These are phyloP conservation scores for Waitea zeae DNA, from an alignment of 1,284 basidiomycete species.

Conservation along the genomic window DNA sequence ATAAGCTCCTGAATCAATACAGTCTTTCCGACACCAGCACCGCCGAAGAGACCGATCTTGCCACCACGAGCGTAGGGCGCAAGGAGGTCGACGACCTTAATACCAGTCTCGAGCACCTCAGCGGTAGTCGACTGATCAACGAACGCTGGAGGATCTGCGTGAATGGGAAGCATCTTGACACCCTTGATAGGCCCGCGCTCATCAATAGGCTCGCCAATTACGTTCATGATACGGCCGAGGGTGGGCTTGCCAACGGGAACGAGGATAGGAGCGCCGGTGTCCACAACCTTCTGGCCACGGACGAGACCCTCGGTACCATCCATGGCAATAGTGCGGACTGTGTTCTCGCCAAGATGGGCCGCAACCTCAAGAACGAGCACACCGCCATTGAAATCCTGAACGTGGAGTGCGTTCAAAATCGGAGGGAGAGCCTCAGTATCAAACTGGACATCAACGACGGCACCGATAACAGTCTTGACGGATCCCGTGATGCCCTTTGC, in stretches of 20 bases:
- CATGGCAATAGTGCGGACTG: conserved; percentile 95
- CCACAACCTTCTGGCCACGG: conserved; percentile 92
- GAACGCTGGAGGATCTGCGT: conserved; percentile 92
- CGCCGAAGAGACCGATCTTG: conserved; percentile 99
- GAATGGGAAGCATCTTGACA: conserved; percentile 81
- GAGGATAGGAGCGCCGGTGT: conserved; percentile 91
- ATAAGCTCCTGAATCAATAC: conserved; percentile 98
- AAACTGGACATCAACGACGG: conserved; percentile 98
- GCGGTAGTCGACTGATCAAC: conserved; percentile 97
- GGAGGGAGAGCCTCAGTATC: conserved; percentile 82
- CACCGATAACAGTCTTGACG: conserved; percentile 94
- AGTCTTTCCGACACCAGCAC: conserved; percentile 99
- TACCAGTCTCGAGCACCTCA: conserved; percentile 97
- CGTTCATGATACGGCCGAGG: conserved; percentile 99
- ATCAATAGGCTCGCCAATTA: conserved; percentile 99
- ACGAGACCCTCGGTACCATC: conserved; percentile 99
- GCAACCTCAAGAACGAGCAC: conserved; percentile 94
- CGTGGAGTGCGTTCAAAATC: conserved; percentile 97
- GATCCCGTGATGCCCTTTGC: conserved; percentile 52
- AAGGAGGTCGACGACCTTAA: conserved; percentile 99
- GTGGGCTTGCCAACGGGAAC: conserved; percentile 91
- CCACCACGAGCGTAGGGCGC: conserved; percentile 99
- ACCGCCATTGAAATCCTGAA: conserved; percentile 82
- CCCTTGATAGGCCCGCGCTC: conserved; percentile 98
- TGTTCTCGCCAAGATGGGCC: conserved; percentile 97